Conservation (phyloP, 441 rosid species). For the Pelargonium fulgidum region DNA sequence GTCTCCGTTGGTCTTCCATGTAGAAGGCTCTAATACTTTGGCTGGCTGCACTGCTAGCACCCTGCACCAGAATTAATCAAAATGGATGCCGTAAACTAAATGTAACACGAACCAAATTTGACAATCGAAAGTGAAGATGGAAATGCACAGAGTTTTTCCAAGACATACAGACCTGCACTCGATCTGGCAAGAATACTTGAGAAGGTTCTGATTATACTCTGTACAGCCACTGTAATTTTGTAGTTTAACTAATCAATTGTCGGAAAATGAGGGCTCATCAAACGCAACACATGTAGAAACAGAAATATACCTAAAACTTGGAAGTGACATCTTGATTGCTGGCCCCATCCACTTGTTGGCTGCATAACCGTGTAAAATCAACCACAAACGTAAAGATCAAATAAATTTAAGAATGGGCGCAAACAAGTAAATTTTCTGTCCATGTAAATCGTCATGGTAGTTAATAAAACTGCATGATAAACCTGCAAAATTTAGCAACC, state of each 20-base stretch:
- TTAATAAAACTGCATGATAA: too few relatives aligned
- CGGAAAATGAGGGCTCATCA: background rate
- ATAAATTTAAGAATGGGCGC: background rate
- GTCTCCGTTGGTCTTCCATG: constrained; percentile 25
- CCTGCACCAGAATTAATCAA: constrained; percentile 28
- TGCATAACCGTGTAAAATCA: constrained; percentile 15
- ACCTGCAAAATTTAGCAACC: too few relatives aligned
- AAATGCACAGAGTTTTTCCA: background rate
- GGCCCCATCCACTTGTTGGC: constrained; percentile 58
- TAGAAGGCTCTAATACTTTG: constrained; percentile 34
- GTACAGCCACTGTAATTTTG: constrained; percentile 71
- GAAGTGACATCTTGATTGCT: constrained; percentile 62
- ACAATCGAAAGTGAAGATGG: background rate
- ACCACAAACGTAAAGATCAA: background rate
- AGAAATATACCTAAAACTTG: constrained; percentile 70
- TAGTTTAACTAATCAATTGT: constrained; percentile 12
- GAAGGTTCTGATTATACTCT: constrained; percentile 50
- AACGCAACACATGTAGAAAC: background rate
- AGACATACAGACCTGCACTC: constrained; percentile 57
- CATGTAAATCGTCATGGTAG: too few relatives aligned
- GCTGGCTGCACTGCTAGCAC: constrained; percentile 62
- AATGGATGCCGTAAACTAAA: background rate
- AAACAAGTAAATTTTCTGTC: too few relatives aligned
- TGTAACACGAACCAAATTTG: background rate
- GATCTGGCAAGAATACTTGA: constrained; percentile 75